phyloP scores from a whole-genome alignment of 345 rosid species.

The Gossypium longicalyx region DNA sequence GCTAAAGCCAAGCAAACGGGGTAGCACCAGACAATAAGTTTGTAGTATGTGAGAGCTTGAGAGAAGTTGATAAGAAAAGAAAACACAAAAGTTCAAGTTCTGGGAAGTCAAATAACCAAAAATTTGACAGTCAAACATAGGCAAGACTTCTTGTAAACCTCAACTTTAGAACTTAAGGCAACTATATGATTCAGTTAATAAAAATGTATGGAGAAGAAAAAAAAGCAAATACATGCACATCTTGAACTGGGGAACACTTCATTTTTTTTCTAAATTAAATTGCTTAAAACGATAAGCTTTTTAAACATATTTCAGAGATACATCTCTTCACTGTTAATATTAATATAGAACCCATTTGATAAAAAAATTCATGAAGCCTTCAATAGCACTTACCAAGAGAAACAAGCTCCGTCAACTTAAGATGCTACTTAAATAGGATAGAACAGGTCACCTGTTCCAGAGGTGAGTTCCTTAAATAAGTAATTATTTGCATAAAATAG shows the following conservation, averaged over 20 bases:
- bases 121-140: not conserved
- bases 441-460: constrained; percentile 12
- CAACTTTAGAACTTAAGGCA: not conserved
- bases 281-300: not conserved
- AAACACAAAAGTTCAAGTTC: not conserved
- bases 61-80: not conserved
- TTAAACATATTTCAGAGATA: not conserved
- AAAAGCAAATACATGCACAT: not conserved
- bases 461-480: constrained; percentile 4
- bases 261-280: not conserved
- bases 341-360: not conserved
- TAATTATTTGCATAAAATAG: constrained; percentile 4
- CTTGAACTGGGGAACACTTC: not conserved
- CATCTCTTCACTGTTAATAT: not conserved
- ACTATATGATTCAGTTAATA: constrained; percentile 3
- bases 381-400: constrained; percentile 14
- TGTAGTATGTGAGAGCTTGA: not conserved
- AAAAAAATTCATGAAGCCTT: not conserved
- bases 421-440: not conserved
- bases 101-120: constrained; percentile 6
- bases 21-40: not conserved
- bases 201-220: not conserved
- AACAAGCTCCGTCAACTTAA: constrained; percentile 4
- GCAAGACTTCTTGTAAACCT: not conserved
- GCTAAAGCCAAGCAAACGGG: not conserved